Evolutionary conservation across 805 yeast genomes (phyloP).

Genomic region (Nakazawaea holstii): DNA sequence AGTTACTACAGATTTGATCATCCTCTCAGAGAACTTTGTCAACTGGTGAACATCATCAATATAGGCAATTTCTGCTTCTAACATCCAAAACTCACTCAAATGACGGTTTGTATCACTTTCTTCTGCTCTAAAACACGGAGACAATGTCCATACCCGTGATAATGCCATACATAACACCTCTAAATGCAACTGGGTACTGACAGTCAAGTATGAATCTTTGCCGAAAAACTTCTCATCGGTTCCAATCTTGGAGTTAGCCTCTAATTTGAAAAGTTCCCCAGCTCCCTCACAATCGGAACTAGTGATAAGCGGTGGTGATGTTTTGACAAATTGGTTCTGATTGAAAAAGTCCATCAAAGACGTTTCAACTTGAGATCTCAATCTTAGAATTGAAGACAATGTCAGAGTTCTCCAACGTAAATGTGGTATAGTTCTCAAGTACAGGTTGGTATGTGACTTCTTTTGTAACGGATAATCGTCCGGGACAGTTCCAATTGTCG

Average conservation of each 20-base stretch:
- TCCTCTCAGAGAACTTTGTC: constrained; percentile 59
- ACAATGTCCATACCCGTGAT: constrained; percentile 77
- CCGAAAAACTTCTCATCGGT: constrained; percentile 47
- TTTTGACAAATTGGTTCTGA: constrained; percentile 54
- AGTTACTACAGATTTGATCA: constrained; percentile 53
- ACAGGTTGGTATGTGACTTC: constrained; percentile 62
- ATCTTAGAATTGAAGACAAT: constrained; percentile 62
- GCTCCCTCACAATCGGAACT: constrained; percentile 96
- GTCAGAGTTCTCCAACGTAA: constrained; percentile 69
- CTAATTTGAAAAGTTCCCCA: constrained; percentile 77
- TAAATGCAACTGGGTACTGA: constrained; percentile 86
- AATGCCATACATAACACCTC: constrained; percentile 75
- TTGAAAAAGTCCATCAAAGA: constrained; percentile 51
- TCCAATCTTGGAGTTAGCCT: constrained; percentile 29
- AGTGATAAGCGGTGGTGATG: constrained; percentile 82
- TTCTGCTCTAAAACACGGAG: constrained; percentile 95
- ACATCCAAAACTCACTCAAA: constrained; percentile 94
- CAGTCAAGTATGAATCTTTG: constrained; percentile 68
- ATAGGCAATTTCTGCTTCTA: constrained; percentile 85
- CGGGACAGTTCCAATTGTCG: constrained; percentile 56
- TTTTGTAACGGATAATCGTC: constrained; percentile 79
- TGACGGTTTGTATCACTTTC: constrained; percentile 87
- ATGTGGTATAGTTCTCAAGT: constrained; percentile 67
- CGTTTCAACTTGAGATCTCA: constrained; percentile 63
- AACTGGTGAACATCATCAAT: constrained; percentile 52